These are phyloP conservation scores for Hagleromyces aurorensis DNA, from an alignment of 805 yeast species.

Conservation along the genomic window DNA sequence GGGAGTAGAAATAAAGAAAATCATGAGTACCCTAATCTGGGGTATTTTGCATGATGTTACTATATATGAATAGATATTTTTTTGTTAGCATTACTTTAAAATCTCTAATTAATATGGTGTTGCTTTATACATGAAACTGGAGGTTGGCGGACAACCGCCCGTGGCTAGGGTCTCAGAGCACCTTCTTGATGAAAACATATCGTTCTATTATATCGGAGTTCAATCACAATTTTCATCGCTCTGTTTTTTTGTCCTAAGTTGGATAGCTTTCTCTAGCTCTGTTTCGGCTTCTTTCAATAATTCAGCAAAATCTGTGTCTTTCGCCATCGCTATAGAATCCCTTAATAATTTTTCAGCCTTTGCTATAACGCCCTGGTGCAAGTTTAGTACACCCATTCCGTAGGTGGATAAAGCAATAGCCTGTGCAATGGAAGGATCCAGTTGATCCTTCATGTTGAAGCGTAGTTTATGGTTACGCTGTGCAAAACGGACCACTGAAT, in stretches of 20 bases:
- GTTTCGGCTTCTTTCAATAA: conserved; percentile 56
- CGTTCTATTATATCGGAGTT: no score
- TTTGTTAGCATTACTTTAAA: no score
- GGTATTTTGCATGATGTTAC: no score
- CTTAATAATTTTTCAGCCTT: conserved; percentile 54
- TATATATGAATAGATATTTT: no score
- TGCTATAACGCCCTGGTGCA: conserved; percentile 49
- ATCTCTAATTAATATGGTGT: no score
- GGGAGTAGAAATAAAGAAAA: no score
- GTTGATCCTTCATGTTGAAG: conserved; percentile 29
- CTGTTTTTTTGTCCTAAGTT: conserved; percentile 10
- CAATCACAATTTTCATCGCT: no score
- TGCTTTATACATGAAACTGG: no score
- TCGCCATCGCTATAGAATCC: conserved; percentile 65
- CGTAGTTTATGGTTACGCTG: conserved; percentile 30
- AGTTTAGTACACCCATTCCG: conserved; percentile 72
- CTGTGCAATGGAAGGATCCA: conserved; percentile 44
- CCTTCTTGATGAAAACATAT: no score
- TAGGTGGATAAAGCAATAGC: conserved; percentile 75
- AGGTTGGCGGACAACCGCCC: no score
- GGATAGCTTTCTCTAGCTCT: conserved; percentile 45
- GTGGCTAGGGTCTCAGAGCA: no score
- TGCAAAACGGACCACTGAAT: conserved; percentile 36
- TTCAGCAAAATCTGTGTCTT: conserved; percentile 55
- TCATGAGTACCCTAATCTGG: no score